Percentiles rank a stretch among this genome's conserved stretches.
Evolutionary conservation across 371 early-diverging fungal genomes (phyloP).

Genomic region (Mortierella sp.): DNA sequence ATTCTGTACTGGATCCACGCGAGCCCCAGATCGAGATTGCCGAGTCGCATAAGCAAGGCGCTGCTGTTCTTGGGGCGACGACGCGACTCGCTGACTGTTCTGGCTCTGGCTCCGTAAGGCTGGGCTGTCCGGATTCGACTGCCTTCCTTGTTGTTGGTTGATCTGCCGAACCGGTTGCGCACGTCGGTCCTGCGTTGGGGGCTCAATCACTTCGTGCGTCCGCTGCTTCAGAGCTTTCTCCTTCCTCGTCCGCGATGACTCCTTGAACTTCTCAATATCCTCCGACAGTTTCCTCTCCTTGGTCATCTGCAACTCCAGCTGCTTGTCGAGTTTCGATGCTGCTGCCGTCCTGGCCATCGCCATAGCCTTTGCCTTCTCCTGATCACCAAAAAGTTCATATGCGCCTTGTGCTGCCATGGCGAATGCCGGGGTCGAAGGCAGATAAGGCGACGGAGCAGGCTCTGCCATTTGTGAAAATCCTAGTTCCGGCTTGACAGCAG

Average conservation of each 20-base stretch:
- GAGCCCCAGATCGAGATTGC: slow-evolving; percentile 26
- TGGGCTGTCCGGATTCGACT: slow-evolving; percentile 19
- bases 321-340: slow-evolving; percentile 20
- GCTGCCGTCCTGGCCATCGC: slow-evolving; percentile 28
- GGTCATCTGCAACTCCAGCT: slow-evolving; percentile 19
- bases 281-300: slow-evolving; percentile 30
- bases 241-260: slow-evolving; percentile 26
- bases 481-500: not conserved
- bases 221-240: slow-evolving; percentile 38
- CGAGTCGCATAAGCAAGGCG: slow-evolving; percentile 36
- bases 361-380: slow-evolving; percentile 24
- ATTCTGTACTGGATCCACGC: slow-evolving; percentile 23
- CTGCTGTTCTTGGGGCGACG: slow-evolving; percentile 41
- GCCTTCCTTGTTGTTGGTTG: slow-evolving; percentile 42
- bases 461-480: not conserved
- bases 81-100: slow-evolving; percentile 18
- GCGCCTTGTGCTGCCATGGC: slow-evolving; percentile 20
- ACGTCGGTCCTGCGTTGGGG: slow-evolving; percentile 39
- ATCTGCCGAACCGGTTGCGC: slow-evolving; percentile 53
- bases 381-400: slow-evolving; percentile 18
- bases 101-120: slow-evolving; percentile 28
- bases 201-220: slow-evolving; percentile 34
- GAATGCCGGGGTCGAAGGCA: slow-evolving; percentile 13
- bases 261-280: slow-evolving; percentile 38
- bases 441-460: not conserved